Evolutionary conservation across 2,329 filamentous ascomycete species (phyloP).

Genomic region (Colletotrichum somersetense): DNA sequence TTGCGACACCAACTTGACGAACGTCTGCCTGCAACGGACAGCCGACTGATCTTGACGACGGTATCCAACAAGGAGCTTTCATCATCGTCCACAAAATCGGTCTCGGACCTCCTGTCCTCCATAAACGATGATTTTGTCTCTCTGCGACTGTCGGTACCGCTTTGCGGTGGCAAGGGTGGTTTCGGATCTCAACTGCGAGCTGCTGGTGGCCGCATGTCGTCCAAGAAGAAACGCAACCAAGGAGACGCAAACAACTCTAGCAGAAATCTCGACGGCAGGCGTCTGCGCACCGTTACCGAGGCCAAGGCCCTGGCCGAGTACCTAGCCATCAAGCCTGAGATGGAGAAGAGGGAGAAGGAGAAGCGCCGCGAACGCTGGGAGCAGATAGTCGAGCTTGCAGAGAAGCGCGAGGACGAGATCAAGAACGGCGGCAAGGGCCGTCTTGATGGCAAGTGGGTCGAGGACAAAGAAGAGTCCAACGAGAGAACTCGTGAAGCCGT

Average conservation of each 20-base stretch:
- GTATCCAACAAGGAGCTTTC: constrained; percentile 79
- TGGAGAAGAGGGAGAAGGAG: constrained; percentile 95
- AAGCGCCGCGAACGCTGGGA: constrained; percentile 87
- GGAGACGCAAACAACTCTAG: constrained; percentile 90
- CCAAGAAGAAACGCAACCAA: constrained; percentile 86
- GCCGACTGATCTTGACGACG: constrained; percentile 83
- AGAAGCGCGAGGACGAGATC: constrained; percentile 86
- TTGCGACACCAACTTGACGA: constrained; percentile 73
- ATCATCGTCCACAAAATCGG: constrained; percentile 62
- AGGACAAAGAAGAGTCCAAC: constrained; percentile 90
- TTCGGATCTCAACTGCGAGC: constrained; percentile 98
- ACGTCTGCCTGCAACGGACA: constrained; percentile 69
- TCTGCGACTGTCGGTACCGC: constrained; percentile 81
- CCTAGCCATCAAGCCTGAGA: constrained; percentile 93
- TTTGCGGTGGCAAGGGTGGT: constrained; percentile 95
- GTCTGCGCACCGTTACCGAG: constrained; percentile 91
- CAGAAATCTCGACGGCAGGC: constrained; percentile 90
- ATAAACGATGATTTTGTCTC: constrained; percentile 78
- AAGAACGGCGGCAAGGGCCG: constrained; percentile 77
- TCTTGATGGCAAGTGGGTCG: constrained; percentile 92
- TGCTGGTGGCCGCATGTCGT: constrained; percentile 97
- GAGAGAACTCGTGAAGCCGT: constrained; percentile 86
- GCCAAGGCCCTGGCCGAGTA: constrained; percentile 97
- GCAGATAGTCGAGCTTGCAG: constrained; percentile 86
- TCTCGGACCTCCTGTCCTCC: constrained; percentile 72